Percentiles rank a stretch among this genome's conserved stretches.
phyloP scores from a whole-genome alignment of 1,284 basidiomycete genomes.

The Psilocybe mexicana region DNA sequence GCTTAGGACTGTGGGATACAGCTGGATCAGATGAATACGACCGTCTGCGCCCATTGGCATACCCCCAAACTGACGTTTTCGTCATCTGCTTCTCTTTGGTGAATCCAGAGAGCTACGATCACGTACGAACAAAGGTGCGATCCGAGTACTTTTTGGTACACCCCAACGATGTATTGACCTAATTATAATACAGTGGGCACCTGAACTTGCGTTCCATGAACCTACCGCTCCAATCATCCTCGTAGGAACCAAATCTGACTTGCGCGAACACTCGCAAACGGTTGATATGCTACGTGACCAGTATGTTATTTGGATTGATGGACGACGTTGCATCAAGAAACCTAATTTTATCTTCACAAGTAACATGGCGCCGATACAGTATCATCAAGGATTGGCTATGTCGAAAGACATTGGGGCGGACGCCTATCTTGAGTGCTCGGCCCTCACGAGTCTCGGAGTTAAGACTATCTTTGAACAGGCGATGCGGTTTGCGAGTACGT shows the following conservation, averaged over 20 bases:
- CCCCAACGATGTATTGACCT: neutral
- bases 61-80: neutral
- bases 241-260: no score
- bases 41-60: neutral
- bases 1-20: neutral
- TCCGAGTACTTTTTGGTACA: no score
- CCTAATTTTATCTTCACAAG: neutral
- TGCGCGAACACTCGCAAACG: no score
- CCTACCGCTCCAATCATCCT: no score
- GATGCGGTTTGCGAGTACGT: neutral
- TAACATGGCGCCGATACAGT: neutral
- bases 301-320: no score
- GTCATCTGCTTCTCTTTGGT: neutral
- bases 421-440: constrained; percentile 1
- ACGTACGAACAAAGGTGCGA: constrained; percentile 4
- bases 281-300: no score
- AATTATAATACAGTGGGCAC: no score
- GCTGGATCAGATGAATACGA: neutral
- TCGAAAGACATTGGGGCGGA: neutral
- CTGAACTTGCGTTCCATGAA: no score
- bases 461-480: neutral
- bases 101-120: constrained; percentile 1
- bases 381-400: neutral
- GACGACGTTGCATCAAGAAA: neutral
- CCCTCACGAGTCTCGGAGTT: neutral